These are phyloP conservation scores for Lecanosticta acicola DNA, from an alignment of 2,329 filamentous ascomycete genomes.

Conservation along the genomic window DNA sequence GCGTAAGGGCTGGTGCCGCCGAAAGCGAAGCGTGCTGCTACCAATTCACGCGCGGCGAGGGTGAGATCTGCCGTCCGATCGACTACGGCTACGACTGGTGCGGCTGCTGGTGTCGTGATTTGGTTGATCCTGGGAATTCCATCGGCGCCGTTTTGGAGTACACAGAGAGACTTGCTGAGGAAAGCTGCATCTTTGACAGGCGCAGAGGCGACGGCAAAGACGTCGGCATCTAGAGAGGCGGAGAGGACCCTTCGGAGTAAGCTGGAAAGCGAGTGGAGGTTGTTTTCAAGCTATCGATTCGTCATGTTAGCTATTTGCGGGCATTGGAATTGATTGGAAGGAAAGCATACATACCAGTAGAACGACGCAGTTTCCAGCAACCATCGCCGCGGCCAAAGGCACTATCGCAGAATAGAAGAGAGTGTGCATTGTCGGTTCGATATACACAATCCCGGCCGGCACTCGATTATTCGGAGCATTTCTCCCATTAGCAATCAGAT, in stretches of 20 bases:
- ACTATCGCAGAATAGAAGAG: constrained; percentile 44
- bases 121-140: constrained; percentile 23
- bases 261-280: constrained; percentile 33
- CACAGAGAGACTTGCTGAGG: constrained; percentile 26
- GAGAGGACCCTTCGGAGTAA: constrained; percentile 38
- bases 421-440: constrained; percentile 46
- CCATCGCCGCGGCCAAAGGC: constrained; percentile 44
- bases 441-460: constrained; percentile 43
- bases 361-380: constrained; percentile 48
- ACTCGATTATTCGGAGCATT: constrained; percentile 34
- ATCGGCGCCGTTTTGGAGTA: constrained; percentile 32
- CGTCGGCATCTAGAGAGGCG: constrained; percentile 44
- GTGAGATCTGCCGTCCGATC: constrained; percentile 55
- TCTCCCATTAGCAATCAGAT: constrained; percentile 37
- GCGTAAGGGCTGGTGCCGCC: constrained; percentile 55
- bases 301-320: constrained; percentile 2
- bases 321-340: too few species aligned
- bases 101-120: constrained; percentile 32
- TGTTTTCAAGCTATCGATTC: constrained; percentile 36
- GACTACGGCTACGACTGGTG: constrained; percentile 51
- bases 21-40: constrained; percentile 51
- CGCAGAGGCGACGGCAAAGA: constrained; percentile 41
- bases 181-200: constrained; percentile 27
- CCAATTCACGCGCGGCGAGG: constrained; percentile 49
- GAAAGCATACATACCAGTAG: too few species aligned